phyloP scores from a whole-genome alignment of 129 eudicot species.

The Helichrysum umbraculigerum region DNA sequence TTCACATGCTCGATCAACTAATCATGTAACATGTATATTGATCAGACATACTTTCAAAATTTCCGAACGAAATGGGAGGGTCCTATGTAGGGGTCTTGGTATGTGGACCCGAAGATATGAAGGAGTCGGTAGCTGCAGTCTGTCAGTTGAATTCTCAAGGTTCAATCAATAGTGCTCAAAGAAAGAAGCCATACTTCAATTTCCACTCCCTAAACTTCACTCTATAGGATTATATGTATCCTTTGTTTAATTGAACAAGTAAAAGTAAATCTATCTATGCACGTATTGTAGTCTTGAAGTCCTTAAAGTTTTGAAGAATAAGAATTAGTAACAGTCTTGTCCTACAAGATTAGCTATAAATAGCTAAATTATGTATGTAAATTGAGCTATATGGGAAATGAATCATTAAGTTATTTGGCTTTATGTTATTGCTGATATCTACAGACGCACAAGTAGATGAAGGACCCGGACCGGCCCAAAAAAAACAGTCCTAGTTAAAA shows the following conservation, averaged over 20 bases:
- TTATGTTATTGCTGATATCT: not conserved
- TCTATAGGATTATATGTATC: slow-evolving; percentile 41
- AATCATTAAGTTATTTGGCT: not conserved
- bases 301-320: not conserved
- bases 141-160: slow-evolving; percentile 49
- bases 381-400: not conserved
- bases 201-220: slow-evolving; percentile 81
- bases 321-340: slow-evolving; percentile 1
- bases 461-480: not conserved
- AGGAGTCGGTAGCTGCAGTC: slow-evolving; percentile 67
- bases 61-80: slow-evolving; percentile 49
- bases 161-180: slow-evolving; percentile 27
- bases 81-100: slow-evolving; percentile 67
- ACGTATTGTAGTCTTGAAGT: slow-evolving; percentile 23
- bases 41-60: slow-evolving; percentile 57
- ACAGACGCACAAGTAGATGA: not conserved
- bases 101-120: slow-evolving; percentile 84
- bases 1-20: not conserved
- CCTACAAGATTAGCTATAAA: slow-evolving; percentile 15
- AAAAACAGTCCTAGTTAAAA: not conserved
- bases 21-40: slow-evolving; percentile 23
- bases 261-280: slow-evolving; percentile 11
- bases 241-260: not conserved
- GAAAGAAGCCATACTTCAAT: slow-evolving; percentile 47
- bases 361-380: not conserved